Base-by-base conservation (phyloP, 1,284 basidiomycete genomes). In the Ceratobasidium sp. region DNA sequence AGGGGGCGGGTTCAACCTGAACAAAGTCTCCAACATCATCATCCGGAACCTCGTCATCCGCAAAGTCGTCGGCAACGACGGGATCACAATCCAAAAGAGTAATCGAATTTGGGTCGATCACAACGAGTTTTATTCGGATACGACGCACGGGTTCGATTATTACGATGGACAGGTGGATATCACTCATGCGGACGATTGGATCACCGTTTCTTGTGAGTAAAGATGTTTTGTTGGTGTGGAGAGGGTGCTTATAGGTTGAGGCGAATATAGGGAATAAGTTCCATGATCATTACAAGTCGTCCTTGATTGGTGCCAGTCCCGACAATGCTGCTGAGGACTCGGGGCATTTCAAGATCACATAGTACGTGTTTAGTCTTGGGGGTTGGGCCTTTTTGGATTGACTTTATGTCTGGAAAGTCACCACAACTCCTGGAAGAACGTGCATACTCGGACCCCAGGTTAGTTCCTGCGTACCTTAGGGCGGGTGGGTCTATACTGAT, bases 71-170 rank as follows among this genome's bases (percentile, higher is more conserved):
- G 52, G 52, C 28, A 67, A 67, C 41, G 64, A 67, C 23, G 64
- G 64, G 6, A 67, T 67, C 21, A 67, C 54, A 21, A 43, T 74
- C n/a, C 41, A 57, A 18, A 49, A 35, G 28, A 54, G 57, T 44
- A 58, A 69, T 38, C 52, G 55, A 35, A 44, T 74, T 28, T 74
- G 73, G 73, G 46, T 74, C 35, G 73, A 74, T 32, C 73, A 74
- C 73, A 78, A 80, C 67, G 73, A 74, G 38, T 69, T 74, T 44
- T 73, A 58, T 62, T 66, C 61, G 21, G 73, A 74, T 32, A 64
- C 54, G 32, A 47, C 46, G 21, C 58, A 72, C 35, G 70, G 62
- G 13, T 73, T 66, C 28, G 73, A 74, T 55, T 74, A 72, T 32
- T 74, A 74, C 46, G 73, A 74, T 35, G 73, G 73, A 18, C 52